Percentiles rank a stretch among this genome's conserved stretches.
These are phyloP conservation scores for Triticum monococcum DNA, from an alignment of 176 grass and related monocot genomes.

Conservation along the genomic window DNA sequence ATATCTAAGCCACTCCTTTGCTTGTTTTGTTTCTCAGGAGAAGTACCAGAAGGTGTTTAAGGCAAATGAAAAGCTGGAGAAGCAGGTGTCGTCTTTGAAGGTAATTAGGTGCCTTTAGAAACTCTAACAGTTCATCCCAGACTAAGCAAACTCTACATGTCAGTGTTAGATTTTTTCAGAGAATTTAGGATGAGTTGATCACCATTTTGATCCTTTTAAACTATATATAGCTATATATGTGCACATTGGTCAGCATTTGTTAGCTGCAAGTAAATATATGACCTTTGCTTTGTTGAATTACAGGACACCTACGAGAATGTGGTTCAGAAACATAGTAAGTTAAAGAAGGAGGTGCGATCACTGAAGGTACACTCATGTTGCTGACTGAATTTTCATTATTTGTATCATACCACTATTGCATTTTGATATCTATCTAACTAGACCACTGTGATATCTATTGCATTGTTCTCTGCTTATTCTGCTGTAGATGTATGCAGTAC, in stretches of 20 bases:
- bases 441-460: background rate
- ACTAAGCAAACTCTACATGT: too few relatives aligned
- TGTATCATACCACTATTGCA: background rate
- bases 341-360: constrained; percentile 42
- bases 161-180: too few relatives aligned
- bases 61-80: constrained; percentile 51
- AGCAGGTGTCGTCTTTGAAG: constrained; percentile 39
- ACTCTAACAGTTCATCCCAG: background rate
- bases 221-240: too few relatives aligned
- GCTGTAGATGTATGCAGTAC: background rate
- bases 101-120: constrained; percentile 13
- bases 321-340: constrained; percentile 33
- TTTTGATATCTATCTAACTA: background rate
- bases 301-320: constrained; percentile 38
- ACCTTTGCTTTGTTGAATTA: constrained; percentile 13
- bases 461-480: background rate
- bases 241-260: too few relatives aligned
- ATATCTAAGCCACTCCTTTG: background rate
- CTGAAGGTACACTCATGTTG: constrained; percentile 42
- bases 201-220: too few relatives aligned
- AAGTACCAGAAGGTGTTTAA: constrained; percentile 40
- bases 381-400: too few relatives aligned
- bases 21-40: constrained; percentile 39
- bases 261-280: background rate
- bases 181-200: too few relatives aligned